These are phyloP conservation scores for Coelastrella sp. DNA, from an alignment of 139 green algal genomes.

Conservation along the genomic window DNA sequence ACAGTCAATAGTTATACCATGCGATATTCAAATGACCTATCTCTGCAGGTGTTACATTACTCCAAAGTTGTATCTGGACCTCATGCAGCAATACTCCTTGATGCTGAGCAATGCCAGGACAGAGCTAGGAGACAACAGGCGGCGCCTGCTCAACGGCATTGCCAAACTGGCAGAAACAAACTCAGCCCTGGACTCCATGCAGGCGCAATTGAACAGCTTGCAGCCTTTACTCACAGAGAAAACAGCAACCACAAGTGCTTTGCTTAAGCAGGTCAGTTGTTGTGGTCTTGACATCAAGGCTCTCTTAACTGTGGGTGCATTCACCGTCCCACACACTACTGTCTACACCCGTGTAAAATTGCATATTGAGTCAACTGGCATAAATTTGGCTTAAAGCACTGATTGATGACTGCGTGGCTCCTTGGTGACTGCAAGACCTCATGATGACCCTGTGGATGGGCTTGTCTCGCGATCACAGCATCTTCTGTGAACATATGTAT, in stretches of 20 bases:
- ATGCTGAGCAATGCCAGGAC: conserved; percentile 62
- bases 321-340: background rate
- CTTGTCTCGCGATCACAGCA: too few relatives aligned
- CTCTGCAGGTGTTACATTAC: conserved; percentile 80
- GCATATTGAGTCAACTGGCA: background rate
- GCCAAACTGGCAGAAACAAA: conserved; percentile 86
- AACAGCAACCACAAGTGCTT: conserved; percentile 65
- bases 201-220: conserved; percentile 75
- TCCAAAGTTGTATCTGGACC: conserved; percentile 87
- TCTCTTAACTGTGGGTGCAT: too few relatives aligned
- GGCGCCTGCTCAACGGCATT: conserved; percentile 83
- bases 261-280: conserved; percentile 67
- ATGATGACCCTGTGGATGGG: too few relatives aligned
- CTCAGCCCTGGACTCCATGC: conserved; percentile 81
- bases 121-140: conserved; percentile 61
- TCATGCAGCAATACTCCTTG: conserved; percentile 82
- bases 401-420: too few relatives aligned
- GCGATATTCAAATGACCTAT: background rate
- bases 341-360: background rate
- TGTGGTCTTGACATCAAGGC: background rate
- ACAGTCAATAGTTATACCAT: too few relatives aligned
- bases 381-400: background rate
- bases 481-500: too few relatives aligned
- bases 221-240: conserved; percentile 84
- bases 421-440: too few relatives aligned